Evolutionary conservation across 257 asterid species (phyloP), one percentile per base, ranked within the genome.

Genomic region (Primulina tabacum): DNA sequence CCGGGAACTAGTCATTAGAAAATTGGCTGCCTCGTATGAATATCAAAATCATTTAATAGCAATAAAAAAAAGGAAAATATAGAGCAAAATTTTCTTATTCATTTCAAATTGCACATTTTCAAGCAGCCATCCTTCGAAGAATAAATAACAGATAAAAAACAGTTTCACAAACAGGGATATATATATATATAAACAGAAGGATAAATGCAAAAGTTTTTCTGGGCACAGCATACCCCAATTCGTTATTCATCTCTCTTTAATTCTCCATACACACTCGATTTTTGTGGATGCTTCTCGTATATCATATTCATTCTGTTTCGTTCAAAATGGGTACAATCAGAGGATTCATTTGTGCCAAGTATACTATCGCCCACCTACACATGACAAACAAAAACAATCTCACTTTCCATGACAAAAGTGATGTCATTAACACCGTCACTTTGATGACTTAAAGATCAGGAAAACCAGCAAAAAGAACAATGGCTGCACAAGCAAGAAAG

Each of bases 351-450:
- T 91, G 97, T 61, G 97, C 86, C 75, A 91, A 69, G 83, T 89
- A 91, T 65, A 91, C 97, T 57, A 91, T 91, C 29, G 96, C 96
- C 96, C 97, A 91, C 97, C 95, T 91, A 43, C 65, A 67, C 56
- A 66, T 30, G 38, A 71, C 47, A 33, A 33, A 66, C 73, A 73
- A 17, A 43, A 68, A 50, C 57, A 71, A 7, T 57, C 71, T 65
- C 60, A 52, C 57, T 26, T 35, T n/a, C 67, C 65, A 47, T 26
- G 57, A 72, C 60, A 62, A 35, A 62, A 68, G 34, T 55, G 14
- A 12, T 53, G 18, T 58, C 21, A 32, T 32, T 4, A 53, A 29
- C 17, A 58, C 38, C 9, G 43, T n/a, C 17, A 58, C 38, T 33
- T 65, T 14, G 43, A 43, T 9, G 17, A 57, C 56, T 65, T 61